A percentile compares a stretch with the other conserved stretches of the same genome.
Evolutionary conservation across 2,329 filamentous ascomycete species (phyloP).

Genomic region (Pyrenochaeta sp.): DNA sequence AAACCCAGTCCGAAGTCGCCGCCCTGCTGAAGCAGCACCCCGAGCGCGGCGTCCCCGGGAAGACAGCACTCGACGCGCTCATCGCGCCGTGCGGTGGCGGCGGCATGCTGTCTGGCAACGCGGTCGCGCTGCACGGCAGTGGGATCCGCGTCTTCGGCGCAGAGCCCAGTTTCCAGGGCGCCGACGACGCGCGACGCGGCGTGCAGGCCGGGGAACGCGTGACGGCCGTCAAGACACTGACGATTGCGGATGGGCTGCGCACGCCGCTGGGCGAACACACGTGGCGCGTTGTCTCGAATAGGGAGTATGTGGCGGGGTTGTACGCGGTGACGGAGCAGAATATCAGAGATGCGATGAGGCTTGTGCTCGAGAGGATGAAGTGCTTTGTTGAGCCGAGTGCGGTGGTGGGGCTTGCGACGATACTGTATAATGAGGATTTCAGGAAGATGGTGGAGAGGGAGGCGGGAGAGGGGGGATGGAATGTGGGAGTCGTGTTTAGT

Average conservation of each 20-base stretch:
- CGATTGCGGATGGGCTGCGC: slow-evolving; percentile 86
- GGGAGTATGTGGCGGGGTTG: slow-evolving; percentile 72
- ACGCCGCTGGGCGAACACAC: slow-evolving; percentile 80
- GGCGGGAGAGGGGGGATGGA: slow-evolving; percentile 77
- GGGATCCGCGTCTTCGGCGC: slow-evolving; percentile 82
- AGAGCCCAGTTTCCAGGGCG: slow-evolving; percentile 83
- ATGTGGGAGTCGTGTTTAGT: slow-evolving; percentile 67
- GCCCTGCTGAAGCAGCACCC: slow-evolving; percentile 54
- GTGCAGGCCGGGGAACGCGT: slow-evolving; percentile 71
- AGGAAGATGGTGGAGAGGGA: slow-evolving; percentile 69
- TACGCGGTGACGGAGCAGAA: slow-evolving; percentile 80
- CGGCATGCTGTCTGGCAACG: slow-evolving; percentile 84
- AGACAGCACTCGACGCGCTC: slow-evolving; percentile 57
- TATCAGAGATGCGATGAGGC: slow-evolving; percentile 76
- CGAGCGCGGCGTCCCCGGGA: slow-evolving; percentile 15
- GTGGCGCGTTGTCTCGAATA: slow-evolving; percentile 78
- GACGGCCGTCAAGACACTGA: slow-evolving; percentile 73
- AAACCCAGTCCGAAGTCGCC: slow-evolving; percentile 77
- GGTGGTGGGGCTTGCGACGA: slow-evolving; percentile 82
- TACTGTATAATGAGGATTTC: slow-evolving; percentile 87
- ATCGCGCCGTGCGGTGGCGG: slow-evolving; percentile 88
- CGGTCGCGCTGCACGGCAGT: slow-evolving; percentile 76
- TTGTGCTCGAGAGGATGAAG: slow-evolving; percentile 90
- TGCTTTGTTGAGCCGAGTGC: slow-evolving; percentile 88
- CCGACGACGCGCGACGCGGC: slow-evolving; percentile 80